Conservation (phyloP, 805 yeast genomes). For the Cyberlindnera euphorbiae region DNA sequence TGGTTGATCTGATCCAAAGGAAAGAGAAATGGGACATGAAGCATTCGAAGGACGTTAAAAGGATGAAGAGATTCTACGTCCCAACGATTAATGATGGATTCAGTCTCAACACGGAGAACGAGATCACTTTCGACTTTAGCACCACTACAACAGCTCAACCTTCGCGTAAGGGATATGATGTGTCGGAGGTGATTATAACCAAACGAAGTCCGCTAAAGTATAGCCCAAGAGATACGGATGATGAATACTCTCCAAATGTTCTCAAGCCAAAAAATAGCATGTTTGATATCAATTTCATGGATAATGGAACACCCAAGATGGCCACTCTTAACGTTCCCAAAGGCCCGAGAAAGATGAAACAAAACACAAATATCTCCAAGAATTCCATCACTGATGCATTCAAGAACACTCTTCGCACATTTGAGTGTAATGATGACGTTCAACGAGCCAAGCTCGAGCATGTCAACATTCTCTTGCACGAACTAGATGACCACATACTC, state of each 20-base stretch:
- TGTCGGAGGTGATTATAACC: constrained; percentile 21
- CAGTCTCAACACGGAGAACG: constrained; percentile 2
- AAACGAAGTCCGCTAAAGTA: constrained; percentile 17
- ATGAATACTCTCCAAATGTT: no score
- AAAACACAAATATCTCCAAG: constrained; percentile 1
- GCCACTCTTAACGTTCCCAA: no score
- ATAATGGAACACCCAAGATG: no score
- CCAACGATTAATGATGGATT: constrained; percentile 28
- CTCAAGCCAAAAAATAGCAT: no score
- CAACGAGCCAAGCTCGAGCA: constrained; percentile 17
- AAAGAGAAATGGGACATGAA: constrained; percentile 37
- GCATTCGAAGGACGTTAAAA: constrained; percentile 2
- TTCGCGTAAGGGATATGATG: not conserved
- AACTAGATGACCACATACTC: constrained; percentile 14
- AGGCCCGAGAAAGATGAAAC: no score
- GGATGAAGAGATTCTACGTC: constrained; percentile 15
- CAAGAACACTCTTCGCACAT: constrained; percentile 2
- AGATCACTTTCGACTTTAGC: constrained; percentile 22
- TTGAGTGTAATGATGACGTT: constrained; percentile 9
- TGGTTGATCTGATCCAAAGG: constrained; percentile 38
- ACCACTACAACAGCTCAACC: not conserved
- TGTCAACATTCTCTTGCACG: constrained; percentile 12
- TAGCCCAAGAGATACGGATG: constrained; percentile 4
- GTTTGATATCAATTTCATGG: no score
- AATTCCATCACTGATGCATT: constrained; percentile 8